phyloP scores from a whole-genome alignment of 2,329 filamentous ascomycete genomes.

The Xenoacremonium recifei region DNA sequence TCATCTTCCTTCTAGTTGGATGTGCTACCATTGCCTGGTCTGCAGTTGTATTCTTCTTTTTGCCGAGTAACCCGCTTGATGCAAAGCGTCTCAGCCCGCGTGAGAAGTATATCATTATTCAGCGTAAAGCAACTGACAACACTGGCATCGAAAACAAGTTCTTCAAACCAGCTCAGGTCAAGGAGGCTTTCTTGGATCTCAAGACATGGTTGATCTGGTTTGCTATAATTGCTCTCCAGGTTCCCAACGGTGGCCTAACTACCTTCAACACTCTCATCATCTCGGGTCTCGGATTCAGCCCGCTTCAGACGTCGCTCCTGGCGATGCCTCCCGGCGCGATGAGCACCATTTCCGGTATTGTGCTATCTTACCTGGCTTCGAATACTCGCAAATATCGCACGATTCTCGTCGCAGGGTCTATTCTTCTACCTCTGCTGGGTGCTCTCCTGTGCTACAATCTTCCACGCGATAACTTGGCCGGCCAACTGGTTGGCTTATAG shows the following conservation, averaged over 20 bases:
- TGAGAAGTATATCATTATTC: constrained; percentile 30
- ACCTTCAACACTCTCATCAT: neutral
- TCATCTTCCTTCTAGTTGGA: constrained; percentile 23
- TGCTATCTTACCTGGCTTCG: neutral
- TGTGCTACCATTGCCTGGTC: constrained; percentile 20
- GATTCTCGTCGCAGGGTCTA: neutral
- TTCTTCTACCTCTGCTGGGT: neutral
- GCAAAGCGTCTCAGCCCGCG: constrained; percentile 24
- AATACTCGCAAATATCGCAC: neutral
- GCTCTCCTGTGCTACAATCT: neutral
- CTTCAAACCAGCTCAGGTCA: neutral
- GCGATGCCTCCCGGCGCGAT: neutral
- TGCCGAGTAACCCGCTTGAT: constrained; percentile 23
- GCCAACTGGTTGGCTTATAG: neutral
- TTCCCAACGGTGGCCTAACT: neutral
- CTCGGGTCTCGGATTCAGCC: neutral
- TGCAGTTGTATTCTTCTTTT: constrained; percentile 14
- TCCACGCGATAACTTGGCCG: neutral
- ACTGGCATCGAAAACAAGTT: constrained; percentile 32
- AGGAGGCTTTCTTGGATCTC: neutral
- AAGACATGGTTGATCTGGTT: neutral
- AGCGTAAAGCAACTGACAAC: constrained; percentile 32
- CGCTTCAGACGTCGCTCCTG: neutral
- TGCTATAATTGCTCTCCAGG: neutral
- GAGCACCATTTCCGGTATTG: neutral